Conservation (phyloP, 1,284 basidiomycete genomes). For the Apiotrichum gracile region DNA sequence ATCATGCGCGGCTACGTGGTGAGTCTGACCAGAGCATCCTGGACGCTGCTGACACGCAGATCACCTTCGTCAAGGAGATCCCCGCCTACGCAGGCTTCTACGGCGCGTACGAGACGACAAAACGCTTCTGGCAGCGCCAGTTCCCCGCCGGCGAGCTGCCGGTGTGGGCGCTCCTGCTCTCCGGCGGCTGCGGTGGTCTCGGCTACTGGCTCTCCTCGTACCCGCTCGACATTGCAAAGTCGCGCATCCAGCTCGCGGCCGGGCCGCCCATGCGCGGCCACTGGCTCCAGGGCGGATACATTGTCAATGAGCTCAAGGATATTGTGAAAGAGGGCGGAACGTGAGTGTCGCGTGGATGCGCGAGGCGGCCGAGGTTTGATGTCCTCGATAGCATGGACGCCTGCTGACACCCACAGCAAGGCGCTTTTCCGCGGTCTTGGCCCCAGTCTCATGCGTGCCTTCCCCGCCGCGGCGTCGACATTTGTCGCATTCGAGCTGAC, state of each 20-base stretch:
- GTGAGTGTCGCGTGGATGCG: too few relatives aligned
- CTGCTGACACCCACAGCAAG: constrained; percentile 46
- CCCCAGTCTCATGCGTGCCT: constrained; percentile 66
- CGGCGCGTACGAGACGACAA: constrained; percentile 76
- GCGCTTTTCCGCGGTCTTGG: constrained; percentile 68
- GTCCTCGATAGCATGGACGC: background rate
- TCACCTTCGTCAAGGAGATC: constrained; percentile 88
- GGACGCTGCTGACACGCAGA: constrained; percentile 49
- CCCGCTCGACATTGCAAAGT: constrained; percentile 87
- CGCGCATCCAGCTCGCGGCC: constrained; percentile 72
- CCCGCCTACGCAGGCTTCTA: constrained; percentile 85
- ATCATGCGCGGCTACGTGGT: constrained; percentile 98
- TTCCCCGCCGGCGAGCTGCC: constrained; percentile 54
- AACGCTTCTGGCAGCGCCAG: constrained; percentile 59
- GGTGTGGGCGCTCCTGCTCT: constrained; percentile 79
- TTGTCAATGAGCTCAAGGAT: constrained; percentile 61
- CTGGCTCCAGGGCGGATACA: constrained; percentile 57
- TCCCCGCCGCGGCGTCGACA: constrained; percentile 83
- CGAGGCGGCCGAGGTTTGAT: too few relatives aligned
- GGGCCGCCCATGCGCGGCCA: constrained; percentile 71
- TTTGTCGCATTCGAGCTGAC: constrained; percentile 88
- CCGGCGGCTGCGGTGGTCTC: constrained; percentile 82
- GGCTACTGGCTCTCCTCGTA: constrained; percentile 93
- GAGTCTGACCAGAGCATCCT: constrained; percentile 18
- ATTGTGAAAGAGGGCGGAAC: constrained; percentile 69